Evolutionary conservation across 2,329 filamentous ascomycete genomes (phyloP), one percentile per base, ranked within the genome.

Genomic region (Penicillium sclerotigenum): DNA sequence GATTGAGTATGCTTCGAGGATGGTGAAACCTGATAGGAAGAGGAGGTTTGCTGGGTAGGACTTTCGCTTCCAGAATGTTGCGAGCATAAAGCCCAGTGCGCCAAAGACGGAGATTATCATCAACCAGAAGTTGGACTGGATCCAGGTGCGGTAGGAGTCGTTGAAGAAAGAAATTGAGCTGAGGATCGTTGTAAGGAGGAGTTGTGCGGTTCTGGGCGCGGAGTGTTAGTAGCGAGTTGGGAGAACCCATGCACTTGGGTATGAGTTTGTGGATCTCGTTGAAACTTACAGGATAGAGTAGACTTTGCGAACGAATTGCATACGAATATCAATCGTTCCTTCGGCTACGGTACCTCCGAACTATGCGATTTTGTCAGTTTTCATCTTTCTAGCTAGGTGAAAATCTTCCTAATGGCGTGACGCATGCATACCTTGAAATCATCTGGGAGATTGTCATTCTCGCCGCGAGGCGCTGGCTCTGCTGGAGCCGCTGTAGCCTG

Each of bases 281-380:
- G 13, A 24, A 24, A 73, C 81, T 78, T 74, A 85, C 78, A 99
- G 82, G 75, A 99, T 99, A 57, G 91, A 88, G 79, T 99, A 99
- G 71, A 99, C 94, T 81, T 97, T 97, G 76, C 92, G 88, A 67
- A 96, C 83, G 75, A 97, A 99, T 76, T 94, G 90, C 86, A 97
- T 96, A 66, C 93, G 89, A 72, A 99, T 96, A 69, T 96, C 91
- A 71, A 97, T 81, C 20, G 92, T 96, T 45, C 90, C 93, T 79
- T 97, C 94, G 64, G 92, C 88, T 57, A 97, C 92, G 18, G 88
- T 91, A 59, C 91, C 92, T 66, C 93, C 94, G 71, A 96, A 97
- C 89, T 91, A 70, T 57, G 52, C 42, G 29, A 48, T 20, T 24
- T 42, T 28, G 47, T 66, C 43, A 67, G 57, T 29, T 52, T 38